Conservation (phyloP, 306 rosid species). For the Fragaria ananassa region DNA sequence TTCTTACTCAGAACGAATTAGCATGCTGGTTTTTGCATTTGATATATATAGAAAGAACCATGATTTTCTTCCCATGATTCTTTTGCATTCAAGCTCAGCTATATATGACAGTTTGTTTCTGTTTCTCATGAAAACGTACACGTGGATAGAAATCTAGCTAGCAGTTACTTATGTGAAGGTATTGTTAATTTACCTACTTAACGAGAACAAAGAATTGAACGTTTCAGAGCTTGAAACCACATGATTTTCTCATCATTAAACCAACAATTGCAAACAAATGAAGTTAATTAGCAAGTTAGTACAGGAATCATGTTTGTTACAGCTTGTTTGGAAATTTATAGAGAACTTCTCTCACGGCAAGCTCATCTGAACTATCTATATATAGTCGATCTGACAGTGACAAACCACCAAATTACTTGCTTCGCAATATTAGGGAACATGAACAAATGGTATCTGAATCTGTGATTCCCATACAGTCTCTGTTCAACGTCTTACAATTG, state of each 20-base stretch:
- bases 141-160: neutral
- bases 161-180: neutral
- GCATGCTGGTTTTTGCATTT: neutral
- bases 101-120: too few species aligned
- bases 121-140: neutral
- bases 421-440: neutral
- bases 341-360: neutral
- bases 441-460: neutral
- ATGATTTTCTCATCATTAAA: neutral
- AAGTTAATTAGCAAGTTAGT: too few species aligned
- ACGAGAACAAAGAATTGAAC: neutral
- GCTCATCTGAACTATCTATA: neutral
- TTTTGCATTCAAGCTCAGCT: neutral
- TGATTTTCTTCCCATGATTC: neutral
- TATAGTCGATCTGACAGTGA: constrained; percentile 7
- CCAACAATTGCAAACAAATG: neutral
- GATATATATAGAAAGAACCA: neutral
- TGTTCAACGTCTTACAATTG: neutral
- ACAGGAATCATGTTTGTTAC: too few species aligned
- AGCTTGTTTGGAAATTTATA: neutral
- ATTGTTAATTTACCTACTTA: neutral
- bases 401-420: constrained; percentile 11
- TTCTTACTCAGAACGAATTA: neutral
- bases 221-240: neutral
- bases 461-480: neutral